Evolutionary conservation across 305 asterid species (phyloP).

Genomic region (Fraxinus ornus): DNA sequence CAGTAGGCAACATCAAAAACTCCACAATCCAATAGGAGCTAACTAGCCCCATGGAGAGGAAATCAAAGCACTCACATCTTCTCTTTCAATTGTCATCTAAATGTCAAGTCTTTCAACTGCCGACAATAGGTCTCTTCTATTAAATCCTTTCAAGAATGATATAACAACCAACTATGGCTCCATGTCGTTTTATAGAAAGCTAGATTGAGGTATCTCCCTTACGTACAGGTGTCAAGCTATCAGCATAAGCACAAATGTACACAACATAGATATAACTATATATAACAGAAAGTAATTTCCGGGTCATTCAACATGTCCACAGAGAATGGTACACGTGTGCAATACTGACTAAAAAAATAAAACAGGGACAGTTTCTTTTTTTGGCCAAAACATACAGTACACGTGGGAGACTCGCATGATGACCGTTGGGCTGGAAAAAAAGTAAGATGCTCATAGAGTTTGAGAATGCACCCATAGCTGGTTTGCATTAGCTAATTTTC

Average conservation of each 20-base stretch:
- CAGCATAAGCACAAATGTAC: background rate
- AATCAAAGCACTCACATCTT: background rate
- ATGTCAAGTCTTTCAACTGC: background rate
- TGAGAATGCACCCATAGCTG: background rate
- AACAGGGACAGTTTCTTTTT: background rate
- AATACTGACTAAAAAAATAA: background rate
- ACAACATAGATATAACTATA: background rate
- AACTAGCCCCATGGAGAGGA: background rate
- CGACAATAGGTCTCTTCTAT: background rate
- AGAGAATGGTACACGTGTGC: background rate
- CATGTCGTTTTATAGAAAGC: background rate
- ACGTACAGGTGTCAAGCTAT: background rate
- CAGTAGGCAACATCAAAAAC: background rate
- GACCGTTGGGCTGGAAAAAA: background rate
- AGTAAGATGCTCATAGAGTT: background rate
- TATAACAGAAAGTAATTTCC: background rate
- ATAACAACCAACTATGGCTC: background rate
- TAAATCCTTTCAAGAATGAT: background rate
- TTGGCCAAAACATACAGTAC: constrained; percentile 10
- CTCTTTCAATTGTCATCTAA: background rate
- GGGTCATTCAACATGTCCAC: background rate
- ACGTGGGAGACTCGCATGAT: background rate
- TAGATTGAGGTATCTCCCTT: background rate
- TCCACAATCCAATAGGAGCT: background rate
- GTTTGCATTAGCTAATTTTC: background rate